Base-by-base conservation (phyloP, 2,329 filamentous ascomycete genomes). In the Ciborinia camelliae region DNA sequence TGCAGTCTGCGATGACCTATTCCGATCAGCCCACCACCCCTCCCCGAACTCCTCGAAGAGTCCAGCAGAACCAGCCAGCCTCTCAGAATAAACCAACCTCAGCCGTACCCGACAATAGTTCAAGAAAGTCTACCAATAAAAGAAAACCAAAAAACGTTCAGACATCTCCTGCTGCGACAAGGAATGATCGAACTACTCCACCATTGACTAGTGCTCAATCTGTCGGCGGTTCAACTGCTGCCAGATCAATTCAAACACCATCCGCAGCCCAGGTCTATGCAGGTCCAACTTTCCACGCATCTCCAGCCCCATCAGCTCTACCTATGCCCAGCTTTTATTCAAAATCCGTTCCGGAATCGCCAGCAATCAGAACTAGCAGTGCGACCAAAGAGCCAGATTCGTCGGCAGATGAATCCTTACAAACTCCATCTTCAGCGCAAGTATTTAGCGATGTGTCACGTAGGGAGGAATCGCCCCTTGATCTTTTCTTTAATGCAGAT, bases 241-340 rank as follows among this genome's bases (percentile, higher is more conserved):
- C 77, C 48, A 77, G 76, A 48, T 79, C 79, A 59, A 72, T 75
- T 48, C 75, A 76, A 52, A 77, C 74, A 18, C 82, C 81, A 28
- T 79, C 81, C 26, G 63, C 67, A 43, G 60, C 71, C 26, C 55
- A 58, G 41, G 72, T 71, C 14, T 99, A 97, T 78, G 95, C 95
- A 47, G 95, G 94, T 18, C 90, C 94, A 41, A 96, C 92, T 6
- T 99, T 98, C 76, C 93, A 97, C 77, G 91, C 92, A 48, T 98
- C 95, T 10, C 95, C 95, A 26, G 94, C 93, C 1, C 90, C 95
- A 0, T 96, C 92, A 10, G 88, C 92, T 30, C 81, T 99, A 39
- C 95, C 95, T 0, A 90, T 97, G 65, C 95, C 95, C 14, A 96
- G 90, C 73, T 97, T 97, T 76, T 85, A 90, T 67, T 89, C 90